phyloP scores from a whole-genome alignment of 2,329 filamentous ascomycete genomes.

The Arthroderma sp. region DNA sequence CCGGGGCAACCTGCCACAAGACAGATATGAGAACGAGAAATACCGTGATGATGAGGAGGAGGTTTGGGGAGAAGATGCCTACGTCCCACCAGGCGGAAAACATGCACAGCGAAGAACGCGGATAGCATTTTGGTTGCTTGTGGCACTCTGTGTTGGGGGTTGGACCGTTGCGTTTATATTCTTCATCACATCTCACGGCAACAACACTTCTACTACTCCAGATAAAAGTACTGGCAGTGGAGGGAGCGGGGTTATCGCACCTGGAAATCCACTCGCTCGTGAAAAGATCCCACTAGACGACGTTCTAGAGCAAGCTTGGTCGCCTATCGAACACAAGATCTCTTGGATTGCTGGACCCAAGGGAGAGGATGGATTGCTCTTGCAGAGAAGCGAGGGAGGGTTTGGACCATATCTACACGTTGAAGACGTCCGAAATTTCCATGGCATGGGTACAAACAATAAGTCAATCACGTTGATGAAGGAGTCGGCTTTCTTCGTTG shows the following conservation, averaged over 20 bases:
- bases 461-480: constrained; percentile 59
- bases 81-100: constrained; percentile 3
- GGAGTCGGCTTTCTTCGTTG: constrained; percentile 48
- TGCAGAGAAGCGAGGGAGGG: constrained; percentile 51
- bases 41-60: constrained; percentile 21
- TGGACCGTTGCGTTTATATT: constrained; percentile 36
- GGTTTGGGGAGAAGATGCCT: constrained; percentile 24
- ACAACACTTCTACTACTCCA: not conserved
- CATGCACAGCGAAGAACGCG: constrained; percentile 18
- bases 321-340: constrained; percentile 29
- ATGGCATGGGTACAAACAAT: constrained; percentile 23
- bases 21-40: constrained; percentile 12
- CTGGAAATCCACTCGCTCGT: not conserved
- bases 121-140: constrained; percentile 30
- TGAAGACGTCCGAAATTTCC: constrained; percentile 62
- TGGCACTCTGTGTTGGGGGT: constrained; percentile 32
- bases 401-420: constrained; percentile 59
- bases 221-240: not conserved
- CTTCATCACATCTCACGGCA: constrained; percentile 28
- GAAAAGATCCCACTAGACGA: constrained; percentile 25
- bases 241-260: not conserved
- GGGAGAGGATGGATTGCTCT: constrained; percentile 61
- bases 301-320: constrained; percentile 22
- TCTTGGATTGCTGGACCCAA: constrained; percentile 38
- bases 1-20: not conserved